Conservation (phyloP, 164 flowering plant species). For the Santalum album region DNA sequence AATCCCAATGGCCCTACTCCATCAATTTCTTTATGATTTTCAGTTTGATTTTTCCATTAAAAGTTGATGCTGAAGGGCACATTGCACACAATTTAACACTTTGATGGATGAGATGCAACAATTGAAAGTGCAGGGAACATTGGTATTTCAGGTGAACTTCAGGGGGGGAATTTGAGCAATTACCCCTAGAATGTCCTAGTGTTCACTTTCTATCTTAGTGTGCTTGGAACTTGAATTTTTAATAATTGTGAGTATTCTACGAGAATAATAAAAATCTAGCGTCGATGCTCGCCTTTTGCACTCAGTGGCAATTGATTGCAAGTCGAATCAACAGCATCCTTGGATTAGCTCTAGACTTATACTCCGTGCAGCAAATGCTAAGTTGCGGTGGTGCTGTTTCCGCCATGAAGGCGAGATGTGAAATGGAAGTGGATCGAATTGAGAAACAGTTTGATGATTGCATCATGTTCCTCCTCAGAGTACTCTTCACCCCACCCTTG, state of each 20-base stretch:
- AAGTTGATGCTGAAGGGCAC: too few species aligned
- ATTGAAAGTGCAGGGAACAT: too few species aligned
- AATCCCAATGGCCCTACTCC: too few species aligned
- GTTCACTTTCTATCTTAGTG: too few species aligned
- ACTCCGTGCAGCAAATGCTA: constrained; percentile 65
- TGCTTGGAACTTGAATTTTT: background rate
- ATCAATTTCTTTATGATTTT: too few species aligned
- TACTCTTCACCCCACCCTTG: constrained; percentile 16
- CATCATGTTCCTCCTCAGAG: constrained; percentile 91
- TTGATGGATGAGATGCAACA: too few species aligned
- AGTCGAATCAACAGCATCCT: constrained; percentile 88
- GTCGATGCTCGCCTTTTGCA: background rate
- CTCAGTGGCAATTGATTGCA: constrained; percentile 88
- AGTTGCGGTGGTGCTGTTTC: constrained; percentile 70
- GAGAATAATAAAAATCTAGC: background rate
- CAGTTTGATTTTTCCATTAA: too few species aligned
- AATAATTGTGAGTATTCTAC: background rate
- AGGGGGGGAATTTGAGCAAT: too few species aligned
- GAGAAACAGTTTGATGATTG: constrained; percentile 97
- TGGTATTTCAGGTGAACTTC: too few species aligned
- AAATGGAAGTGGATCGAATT: constrained; percentile 74
- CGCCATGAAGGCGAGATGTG: constrained; percentile 77
- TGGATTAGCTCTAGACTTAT: constrained; percentile 89
- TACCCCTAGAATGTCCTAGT: too few species aligned
- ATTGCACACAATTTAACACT: too few species aligned